A percentile compares a stretch with the other conserved stretches of the same genome.
Conservation (phyloP, 2,329 filamentous ascomycete genomes). For the Aspergillus viridinutans region DNA sequence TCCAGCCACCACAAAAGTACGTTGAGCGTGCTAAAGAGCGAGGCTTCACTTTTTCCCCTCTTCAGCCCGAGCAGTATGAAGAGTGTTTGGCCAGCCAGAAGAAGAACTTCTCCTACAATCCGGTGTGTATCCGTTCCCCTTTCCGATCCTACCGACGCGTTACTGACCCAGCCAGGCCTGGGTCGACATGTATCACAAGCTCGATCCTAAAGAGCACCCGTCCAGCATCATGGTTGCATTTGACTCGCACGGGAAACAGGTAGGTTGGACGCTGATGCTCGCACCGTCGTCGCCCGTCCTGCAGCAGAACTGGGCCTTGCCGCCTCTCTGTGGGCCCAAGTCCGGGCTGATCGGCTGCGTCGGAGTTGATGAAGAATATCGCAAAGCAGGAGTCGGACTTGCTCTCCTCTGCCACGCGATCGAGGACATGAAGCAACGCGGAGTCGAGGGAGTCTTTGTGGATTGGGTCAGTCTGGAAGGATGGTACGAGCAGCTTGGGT, state of each 20-base stretch:
- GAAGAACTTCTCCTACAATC: conserved; percentile 36
- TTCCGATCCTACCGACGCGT: background rate
- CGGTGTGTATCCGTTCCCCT: conserved; percentile 19
- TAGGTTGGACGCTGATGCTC: conserved; percentile 47
- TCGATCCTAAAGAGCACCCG: conserved; percentile 34
- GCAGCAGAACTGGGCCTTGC: conserved; percentile 37
- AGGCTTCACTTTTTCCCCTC: conserved; percentile 35
- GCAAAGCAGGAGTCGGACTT: conserved; percentile 40
- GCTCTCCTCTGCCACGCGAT: conserved; percentile 43
- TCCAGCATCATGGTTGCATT: conserved; percentile 43
- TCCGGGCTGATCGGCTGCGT: conserved; percentile 45
- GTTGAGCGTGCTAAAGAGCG: conserved; percentile 31
- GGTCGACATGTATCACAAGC: conserved; percentile 37
- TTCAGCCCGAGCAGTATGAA: conserved; percentile 33
- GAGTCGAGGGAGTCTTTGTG: conserved; percentile 42
- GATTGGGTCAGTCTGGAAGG: conserved; percentile 43
- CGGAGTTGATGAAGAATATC: conserved; percentile 37
- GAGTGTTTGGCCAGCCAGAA: conserved; percentile 38
- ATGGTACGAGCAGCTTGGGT: conserved; percentile 45
- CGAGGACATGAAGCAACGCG: conserved; percentile 40
- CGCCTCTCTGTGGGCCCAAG: conserved; percentile 35
- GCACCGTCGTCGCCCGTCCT: conserved; percentile 28
- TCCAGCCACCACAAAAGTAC: conserved; percentile 33
- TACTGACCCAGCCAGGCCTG: conserved; percentile 30
- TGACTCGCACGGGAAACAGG: conserved; percentile 33